Percentiles rank a stretch among this genome's conserved stretches.
phyloP scores from a whole-genome alignment of 176 grass and related monocot genomes.

The Oryza brachyantha region DNA sequence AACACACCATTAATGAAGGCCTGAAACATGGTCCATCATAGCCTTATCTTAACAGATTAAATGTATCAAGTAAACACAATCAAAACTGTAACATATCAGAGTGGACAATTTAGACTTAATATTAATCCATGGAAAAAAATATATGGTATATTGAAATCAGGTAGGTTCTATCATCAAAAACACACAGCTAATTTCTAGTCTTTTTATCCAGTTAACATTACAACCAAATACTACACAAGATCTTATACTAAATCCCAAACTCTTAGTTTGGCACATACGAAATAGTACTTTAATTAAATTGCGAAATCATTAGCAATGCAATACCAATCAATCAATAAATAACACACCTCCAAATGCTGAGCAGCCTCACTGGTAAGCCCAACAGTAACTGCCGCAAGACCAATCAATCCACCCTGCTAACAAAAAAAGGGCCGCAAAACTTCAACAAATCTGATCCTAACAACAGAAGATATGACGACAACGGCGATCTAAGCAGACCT shows the following conservation, averaged over 20 bases:
- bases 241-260: neutral
- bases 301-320: constrained; percentile 8
- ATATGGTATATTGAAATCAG: neutral
- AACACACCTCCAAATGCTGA: constrained; percentile 87
- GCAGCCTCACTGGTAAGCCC: constrained; percentile 82
- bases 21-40: constrained; percentile 9
- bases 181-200: neutral
- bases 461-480: neutral
- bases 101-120: neutral
- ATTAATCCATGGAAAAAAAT: constrained; percentile 14
- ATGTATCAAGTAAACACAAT: neutral
- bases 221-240: neutral
- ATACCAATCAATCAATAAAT: neutral
- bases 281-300: neutral
- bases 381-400: constrained; percentile 88
- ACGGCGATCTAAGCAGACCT: constrained; percentile 53
- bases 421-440: constrained; percentile 2
- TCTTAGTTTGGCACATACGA: neutral
- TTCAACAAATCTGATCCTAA: constrained; percentile 34
- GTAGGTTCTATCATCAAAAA: constrained; percentile 17
- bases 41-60: neutral
- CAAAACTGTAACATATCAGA: neutral
- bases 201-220: neutral
- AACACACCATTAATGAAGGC: neutral
- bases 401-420: constrained; percentile 95